Base-by-base conservation (phyloP, 805 yeast genomes). In the Schizosaccharomyces cryophilus region DNA sequence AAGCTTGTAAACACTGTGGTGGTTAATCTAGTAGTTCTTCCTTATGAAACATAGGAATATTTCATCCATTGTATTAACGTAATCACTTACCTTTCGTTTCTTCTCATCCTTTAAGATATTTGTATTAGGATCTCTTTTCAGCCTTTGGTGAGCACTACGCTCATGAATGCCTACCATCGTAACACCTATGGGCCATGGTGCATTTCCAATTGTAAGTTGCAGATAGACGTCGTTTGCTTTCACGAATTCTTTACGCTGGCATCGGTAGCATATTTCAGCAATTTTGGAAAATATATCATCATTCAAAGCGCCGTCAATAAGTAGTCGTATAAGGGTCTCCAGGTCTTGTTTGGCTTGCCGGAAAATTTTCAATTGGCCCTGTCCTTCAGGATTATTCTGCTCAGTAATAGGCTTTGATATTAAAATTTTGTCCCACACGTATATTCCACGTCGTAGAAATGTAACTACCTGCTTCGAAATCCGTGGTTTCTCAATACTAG, bases 101-200 rank as follows among this genome's bases (percentile, higher is more conserved):
- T 71, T 72, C 61, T 86, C 95, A 67, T 84, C 86, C 61, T 80
- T 79, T 88, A 87, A 83, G 40, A 87, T 83, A 68, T 84, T 85
- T 15, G 93, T 82, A 9, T 75, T 67, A 62, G 68, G 66, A 35
- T 62, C 63, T 7, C 65, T 38, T 30, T 35, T 40, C n/a, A 83
- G 77, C 64, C 78, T 79, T 62, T 76, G 74, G 61, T 79, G 81
- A 0, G 84, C 81, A 61, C 82, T 78, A 63, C 95, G 73, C 11
- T 81, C 82, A 68, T 87, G 95, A 62, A 87, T 85, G 59, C 93
- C 87, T 17, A 87, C 84, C 62, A 79, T 79, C 6, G 80, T 74
- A 15, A 87, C 85, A 31, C 95, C 96, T 64, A 87, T 84, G 2
- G 96, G 96, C 95, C 95, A 87, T 4, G 93, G 89, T 1, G 84